Conservation (phyloP, 495 filamentous ascomycete genomes). For the Trichoderma erinaceum region DNA sequence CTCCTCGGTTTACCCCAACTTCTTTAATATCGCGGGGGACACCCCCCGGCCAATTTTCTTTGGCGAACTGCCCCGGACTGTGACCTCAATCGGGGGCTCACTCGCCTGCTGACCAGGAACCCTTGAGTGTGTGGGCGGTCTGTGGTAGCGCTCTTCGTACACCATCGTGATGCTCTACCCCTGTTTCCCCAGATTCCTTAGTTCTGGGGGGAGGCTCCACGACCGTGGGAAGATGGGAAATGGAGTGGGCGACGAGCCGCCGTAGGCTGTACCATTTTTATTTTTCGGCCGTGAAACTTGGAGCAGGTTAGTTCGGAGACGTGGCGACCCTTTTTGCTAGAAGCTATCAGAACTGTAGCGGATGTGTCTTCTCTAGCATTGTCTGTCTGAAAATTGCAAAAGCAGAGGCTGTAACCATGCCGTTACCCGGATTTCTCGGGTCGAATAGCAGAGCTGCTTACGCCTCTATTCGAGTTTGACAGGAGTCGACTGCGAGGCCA, state of each 20-base stretch:
- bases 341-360: too few relatives aligned
- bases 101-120: conserved; percentile 10
- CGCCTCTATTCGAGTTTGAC: not conserved
- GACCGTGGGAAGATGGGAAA: not conserved
- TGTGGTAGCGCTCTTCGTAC: not conserved
- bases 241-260: not conserved
- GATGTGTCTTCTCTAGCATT: too few relatives aligned
- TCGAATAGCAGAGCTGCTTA: too few relatives aligned
- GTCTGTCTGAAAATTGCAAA: not conserved
- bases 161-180: conserved; percentile 7
- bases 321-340: not conserved
- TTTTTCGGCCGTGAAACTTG: not conserved
- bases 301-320: not conserved
- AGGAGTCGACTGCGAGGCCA: not conserved
- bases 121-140: not conserved
- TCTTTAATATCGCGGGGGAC: not conserved
- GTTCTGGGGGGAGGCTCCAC: not conserved
- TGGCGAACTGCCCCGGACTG: not conserved
- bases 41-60: not conserved
- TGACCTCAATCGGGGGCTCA: conserved; percentile 8
- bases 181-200: conserved; percentile 12
- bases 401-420: not conserved
- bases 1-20: conserved; percentile 10
- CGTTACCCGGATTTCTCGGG: not conserved
- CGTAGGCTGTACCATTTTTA: not conserved